Conservation (phyloP, 192 early-diverging fungal genomes). For the Rhizophagus clarus region DNA sequence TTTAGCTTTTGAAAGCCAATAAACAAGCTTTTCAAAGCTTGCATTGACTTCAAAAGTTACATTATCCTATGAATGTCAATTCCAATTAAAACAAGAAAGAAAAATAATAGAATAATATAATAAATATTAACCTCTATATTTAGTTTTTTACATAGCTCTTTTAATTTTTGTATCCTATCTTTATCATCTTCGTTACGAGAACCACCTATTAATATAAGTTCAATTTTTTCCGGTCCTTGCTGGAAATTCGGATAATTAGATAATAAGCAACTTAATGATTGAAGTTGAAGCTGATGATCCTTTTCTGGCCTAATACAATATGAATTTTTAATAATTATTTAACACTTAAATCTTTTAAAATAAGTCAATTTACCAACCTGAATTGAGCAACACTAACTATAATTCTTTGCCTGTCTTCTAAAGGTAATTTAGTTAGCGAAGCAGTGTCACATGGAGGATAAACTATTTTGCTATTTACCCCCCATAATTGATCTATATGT, state of each 20-base stretch:
- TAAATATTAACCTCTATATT: slow-evolving; percentile 54
- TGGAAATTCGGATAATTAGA: slow-evolving; percentile 57
- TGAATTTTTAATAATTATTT: background rate
- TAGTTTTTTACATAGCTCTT: slow-evolving; percentile 47
- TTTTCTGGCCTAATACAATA: slow-evolving; percentile 80
- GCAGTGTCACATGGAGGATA: slow-evolving; percentile 95
- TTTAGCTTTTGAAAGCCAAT: slow-evolving; percentile 60
- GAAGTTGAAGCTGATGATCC: slow-evolving; percentile 82
- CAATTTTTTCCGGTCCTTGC: slow-evolving; percentile 38
- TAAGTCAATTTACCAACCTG: slow-evolving; percentile 41
- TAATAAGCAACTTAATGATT: slow-evolving; percentile 69
- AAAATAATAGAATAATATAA: background rate
- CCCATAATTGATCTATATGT: slow-evolving; percentile 89
- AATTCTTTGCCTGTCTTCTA: slow-evolving; percentile 55
- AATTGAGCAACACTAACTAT: slow-evolving; percentile 95
- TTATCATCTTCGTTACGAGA: slow-evolving; percentile 80
- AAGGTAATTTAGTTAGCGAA: slow-evolving; percentile 55
- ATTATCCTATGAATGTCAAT: slow-evolving; percentile 51
- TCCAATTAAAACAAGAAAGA: background rate
- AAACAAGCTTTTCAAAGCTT: slow-evolving; percentile 64
- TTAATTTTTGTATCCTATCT: slow-evolving; percentile 62
- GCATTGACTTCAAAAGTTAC: slow-evolving; percentile 85
- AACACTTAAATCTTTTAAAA: slow-evolving; percentile 1
- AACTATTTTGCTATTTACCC: slow-evolving; percentile 67
- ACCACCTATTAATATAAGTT: slow-evolving; percentile 85